Evolutionary conservation across 1,284 basidiomycete genomes (phyloP), one percentile per base, ranked within the genome.

Genomic region (Singerocomus rubriflavus): DNA sequence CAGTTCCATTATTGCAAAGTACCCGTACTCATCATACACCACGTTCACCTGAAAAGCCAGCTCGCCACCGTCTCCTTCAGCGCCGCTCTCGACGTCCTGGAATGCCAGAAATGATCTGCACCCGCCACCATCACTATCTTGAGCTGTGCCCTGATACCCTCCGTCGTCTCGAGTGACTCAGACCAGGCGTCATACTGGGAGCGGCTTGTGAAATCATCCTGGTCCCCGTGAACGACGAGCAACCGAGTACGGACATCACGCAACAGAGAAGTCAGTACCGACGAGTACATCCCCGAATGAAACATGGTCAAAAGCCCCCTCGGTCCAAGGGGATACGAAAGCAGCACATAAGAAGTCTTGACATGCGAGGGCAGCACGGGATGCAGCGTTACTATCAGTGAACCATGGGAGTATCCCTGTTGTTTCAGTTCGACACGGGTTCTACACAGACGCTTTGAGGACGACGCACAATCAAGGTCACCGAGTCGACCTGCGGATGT

Each of bases 371-470:
- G 64, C 3, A 78, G 67, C 14, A 77, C 63, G 1, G 84, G 81
- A 52, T 81, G 80, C 46, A 84, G 67, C 3, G 85, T 86, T 1
- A 80, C 78, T 32, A 88, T 81, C 25, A 93, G 73, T 2, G 85
- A 80, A 4, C 90, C 91, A 73, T 89, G 74, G 5, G 90, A 92
- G 67, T 93, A 91, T 2, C 88, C 88, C 88, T 91, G 52, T 43
- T 12, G 29, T 25, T 52, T 46, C 42, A 50, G 46, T 47, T 44
- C 30, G 48, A 46, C 31, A 13, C 13, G 31, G 11, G 29, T 2
- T 14, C 13, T 17, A 21, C 29, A 50, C 25, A 57, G 49, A 38
- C 21, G 39, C 34, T 5, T 25, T 57, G 25, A 35, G 50, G 27
- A 34, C 41, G 26, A 67, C 78, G 60, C 59, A 85, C 85, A 48